Evolutionary conservation across 1,284 basidiomycete species (phyloP).

Genomic region (Exobasidium cylindrosporum): DNA sequence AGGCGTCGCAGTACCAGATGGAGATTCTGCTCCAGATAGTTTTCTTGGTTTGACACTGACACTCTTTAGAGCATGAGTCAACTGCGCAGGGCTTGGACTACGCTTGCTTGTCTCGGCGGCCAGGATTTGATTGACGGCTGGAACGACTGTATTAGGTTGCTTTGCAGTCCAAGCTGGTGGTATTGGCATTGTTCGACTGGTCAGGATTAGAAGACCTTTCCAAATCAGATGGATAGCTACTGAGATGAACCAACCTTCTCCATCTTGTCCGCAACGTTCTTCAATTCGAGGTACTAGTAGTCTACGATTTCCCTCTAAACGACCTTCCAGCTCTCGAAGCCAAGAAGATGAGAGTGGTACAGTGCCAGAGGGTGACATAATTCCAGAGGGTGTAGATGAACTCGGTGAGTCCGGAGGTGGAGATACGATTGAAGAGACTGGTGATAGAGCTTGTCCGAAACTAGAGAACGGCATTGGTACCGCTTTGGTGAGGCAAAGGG

Average conservation of each 20-base stretch:
- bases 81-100: constrained; percentile 39
- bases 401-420: constrained; percentile 10
- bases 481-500: constrained; percentile 33
- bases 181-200: constrained; percentile 20
- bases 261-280: constrained; percentile 47
- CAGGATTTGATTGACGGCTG: not conserved
- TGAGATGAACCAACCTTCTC: constrained; percentile 53
- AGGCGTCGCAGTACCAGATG: constrained; percentile 2
- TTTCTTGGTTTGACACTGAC: constrained; percentile 29
- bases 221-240: constrained; percentile 51
- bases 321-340: constrained; percentile 47
- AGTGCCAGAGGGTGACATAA: constrained; percentile 22
- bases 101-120: constrained; percentile 20
- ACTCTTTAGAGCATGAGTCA: constrained; percentile 36
- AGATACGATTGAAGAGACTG: not conserved
- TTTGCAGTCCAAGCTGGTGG: not conserved
- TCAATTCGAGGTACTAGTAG: constrained; percentile 47
- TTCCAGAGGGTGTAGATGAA: constrained; percentile 13
- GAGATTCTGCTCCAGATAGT: not conserved
- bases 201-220: constrained; percentile 50
- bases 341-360: constrained; percentile 24
- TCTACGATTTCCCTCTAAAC: constrained; percentile 43
- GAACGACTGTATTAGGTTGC: not conserved
- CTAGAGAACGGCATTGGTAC: constrained; percentile 40
- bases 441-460: constrained; percentile 12